Evolutionary conservation across 192 early-diverging fungal genomes (phyloP).

Genomic region (Glomus cerebriforme): DNA sequence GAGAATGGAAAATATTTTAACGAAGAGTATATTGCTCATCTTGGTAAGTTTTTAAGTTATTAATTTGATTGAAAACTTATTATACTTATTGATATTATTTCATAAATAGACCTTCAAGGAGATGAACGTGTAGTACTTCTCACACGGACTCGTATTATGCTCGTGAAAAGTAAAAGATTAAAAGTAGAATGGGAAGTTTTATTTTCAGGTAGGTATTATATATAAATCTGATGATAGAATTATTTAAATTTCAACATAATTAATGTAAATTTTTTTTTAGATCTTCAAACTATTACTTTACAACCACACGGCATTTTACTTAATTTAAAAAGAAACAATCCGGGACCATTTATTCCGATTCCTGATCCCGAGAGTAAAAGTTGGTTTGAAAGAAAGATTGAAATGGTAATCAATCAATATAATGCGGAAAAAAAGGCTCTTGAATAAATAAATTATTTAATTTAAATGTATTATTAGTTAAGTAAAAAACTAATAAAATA

Average conservation of each 20-base stretch:
- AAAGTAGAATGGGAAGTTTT: slow-evolving; percentile 85
- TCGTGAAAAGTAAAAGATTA: slow-evolving; percentile 68
- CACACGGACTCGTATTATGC: slow-evolving; percentile 76
- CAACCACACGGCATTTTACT: slow-evolving; percentile 75
- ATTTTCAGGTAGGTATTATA: slow-evolving; percentile 48
- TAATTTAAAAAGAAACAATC: slow-evolving; percentile 56
- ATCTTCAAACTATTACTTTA: slow-evolving; percentile 70
- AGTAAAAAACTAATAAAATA: too few relatives aligned
- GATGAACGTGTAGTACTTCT: slow-evolving; percentile 87
- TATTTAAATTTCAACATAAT: slow-evolving; percentile 8
- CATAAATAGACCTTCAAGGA: slow-evolving; percentile 58
- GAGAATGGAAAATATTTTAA: slow-evolving; percentile 75
- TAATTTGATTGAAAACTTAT: background rate
- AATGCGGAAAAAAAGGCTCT: slow-evolving; percentile 45
- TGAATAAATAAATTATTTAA: slow-evolving; percentile 29
- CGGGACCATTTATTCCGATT: slow-evolving; percentile 74
- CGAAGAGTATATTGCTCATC: slow-evolving; percentile 86
- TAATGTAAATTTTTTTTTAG: slow-evolving; percentile 12
- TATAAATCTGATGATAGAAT: background rate
- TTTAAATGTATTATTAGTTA: background rate
- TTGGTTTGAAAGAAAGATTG: slow-evolving; percentile 72
- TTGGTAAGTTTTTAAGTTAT: slow-evolving; percentile 45
- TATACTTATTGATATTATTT: background rate
- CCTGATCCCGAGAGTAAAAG: slow-evolving; percentile 62
- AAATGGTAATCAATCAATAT: slow-evolving; percentile 62